Evolutionary conservation across 106 monocot species (phyloP).

Genomic region (Iris macrosiphon): DNA sequence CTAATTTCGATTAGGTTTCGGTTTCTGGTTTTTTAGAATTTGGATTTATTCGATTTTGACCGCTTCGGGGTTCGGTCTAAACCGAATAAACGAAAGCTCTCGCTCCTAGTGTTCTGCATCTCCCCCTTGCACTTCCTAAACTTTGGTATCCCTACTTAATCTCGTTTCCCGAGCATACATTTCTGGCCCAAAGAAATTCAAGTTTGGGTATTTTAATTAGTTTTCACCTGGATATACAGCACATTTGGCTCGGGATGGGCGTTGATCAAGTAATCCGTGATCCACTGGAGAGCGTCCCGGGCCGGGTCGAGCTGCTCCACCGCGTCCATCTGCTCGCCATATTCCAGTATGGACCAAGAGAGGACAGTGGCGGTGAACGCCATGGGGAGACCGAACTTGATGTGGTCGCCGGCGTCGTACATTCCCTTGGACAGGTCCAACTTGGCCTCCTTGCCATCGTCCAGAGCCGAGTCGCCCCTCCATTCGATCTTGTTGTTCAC

Average conservation of each 20-base stretch:
- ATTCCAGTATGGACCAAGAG: constrained; percentile 69
- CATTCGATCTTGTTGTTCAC: constrained; percentile 53
- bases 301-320: constrained; percentile 42
- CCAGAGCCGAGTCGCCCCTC: constrained; percentile 63
- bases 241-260: constrained; percentile 53
- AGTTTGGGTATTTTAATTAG: too few species aligned
- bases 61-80: too few species aligned
- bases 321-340: constrained; percentile 44
- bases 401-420: constrained; percentile 71
- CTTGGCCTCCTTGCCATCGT: constrained; percentile 40
- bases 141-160: too few species aligned
- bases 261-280: constrained; percentile 63
- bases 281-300: constrained; percentile 55
- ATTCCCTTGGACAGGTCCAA: constrained; percentile 63
- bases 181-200: too few species aligned
- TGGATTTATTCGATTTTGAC: too few species aligned
- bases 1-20: too few species aligned
- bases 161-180: too few species aligned
- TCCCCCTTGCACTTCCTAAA: too few species aligned
- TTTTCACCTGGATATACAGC: constrained; percentile 54
- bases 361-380: constrained; percentile 63
- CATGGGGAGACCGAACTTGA: constrained; percentile 80
- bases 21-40: too few species aligned
- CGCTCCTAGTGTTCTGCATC: too few species aligned
- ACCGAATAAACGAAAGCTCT: too few species aligned